Conservation (phyloP, 2,329 filamentous ascomycete species). For the Botrytis fragariae region DNA sequence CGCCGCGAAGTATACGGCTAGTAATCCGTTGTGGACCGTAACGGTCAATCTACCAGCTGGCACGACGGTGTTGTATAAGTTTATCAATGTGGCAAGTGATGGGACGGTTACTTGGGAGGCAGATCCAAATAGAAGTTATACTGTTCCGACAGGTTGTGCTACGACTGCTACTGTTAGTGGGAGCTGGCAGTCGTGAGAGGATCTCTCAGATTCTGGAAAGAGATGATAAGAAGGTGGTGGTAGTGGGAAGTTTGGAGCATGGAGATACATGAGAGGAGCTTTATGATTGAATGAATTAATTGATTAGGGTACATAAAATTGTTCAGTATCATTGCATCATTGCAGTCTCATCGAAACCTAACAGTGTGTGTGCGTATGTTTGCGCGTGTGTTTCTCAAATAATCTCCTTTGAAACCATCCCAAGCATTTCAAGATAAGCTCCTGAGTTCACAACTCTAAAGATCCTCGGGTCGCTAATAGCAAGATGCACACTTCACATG, state of each 20-base stretch:
- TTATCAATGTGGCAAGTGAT: slow-evolving; percentile 56
- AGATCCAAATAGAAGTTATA: slow-evolving; percentile 43
- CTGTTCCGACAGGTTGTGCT: slow-evolving; percentile 32
- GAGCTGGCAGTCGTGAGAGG: slow-evolving; percentile 26
- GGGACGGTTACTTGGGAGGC: slow-evolving; percentile 62
- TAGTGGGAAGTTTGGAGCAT: neutral
- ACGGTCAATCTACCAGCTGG: slow-evolving; percentile 56
- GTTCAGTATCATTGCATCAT: neutral
- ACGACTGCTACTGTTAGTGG: slow-evolving; percentile 30
- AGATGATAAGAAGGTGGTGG: neutral
- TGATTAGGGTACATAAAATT: neutral
- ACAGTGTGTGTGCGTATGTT: neutral
- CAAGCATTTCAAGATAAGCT: neutral
- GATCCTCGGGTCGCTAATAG: neutral
- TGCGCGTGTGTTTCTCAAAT: neutral
- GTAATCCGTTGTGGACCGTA: slow-evolving; percentile 60
- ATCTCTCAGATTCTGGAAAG: neutral
- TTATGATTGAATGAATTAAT: neutral
- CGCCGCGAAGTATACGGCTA: slow-evolving; percentile 56
- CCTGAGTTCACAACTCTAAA: neutral
- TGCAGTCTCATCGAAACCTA: neutral
- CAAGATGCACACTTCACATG: neutral
- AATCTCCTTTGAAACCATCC: neutral
- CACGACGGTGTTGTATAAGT: slow-evolving; percentile 64
- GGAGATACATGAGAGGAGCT: neutral